Base-by-base conservation (phyloP, 163 green algal genomes). In the Chlamydomonas reinhardtii region DNA sequence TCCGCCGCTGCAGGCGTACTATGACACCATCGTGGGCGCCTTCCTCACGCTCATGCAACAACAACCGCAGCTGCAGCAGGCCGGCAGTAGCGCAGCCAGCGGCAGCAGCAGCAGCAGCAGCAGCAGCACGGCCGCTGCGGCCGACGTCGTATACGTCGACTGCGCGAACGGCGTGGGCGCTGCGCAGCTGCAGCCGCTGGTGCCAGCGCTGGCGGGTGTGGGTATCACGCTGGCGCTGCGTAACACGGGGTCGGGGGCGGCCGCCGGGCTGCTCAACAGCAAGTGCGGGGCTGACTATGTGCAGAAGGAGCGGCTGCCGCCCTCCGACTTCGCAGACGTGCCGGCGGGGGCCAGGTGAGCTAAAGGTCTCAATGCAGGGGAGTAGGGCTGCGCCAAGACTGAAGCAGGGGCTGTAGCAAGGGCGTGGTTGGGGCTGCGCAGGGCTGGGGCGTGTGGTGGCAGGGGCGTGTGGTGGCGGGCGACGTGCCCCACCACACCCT, bases 111-210 rank as follows among this genome's bases (percentile, higher is more conserved):
- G 73, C 20, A 52, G 64, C 31, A n/a, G 34, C 76, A 39, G 61
- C 17, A 78, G 72, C 72, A 48, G 2, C 0, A 37, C 48, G 32
- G 32, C 32, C 32, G 32, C 74, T 15, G 34, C 22, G 2, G 15
- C 54, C 39, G 22, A 31, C 48, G 73, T 52, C 9, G 66, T 98
- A 54, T 69, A 94, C 22, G 93, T 99, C 37, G 98, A 99, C 88
- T 98, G 95, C 65, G 98, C 98, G 34, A 99, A 99, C 85, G 98
- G 98, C 43, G 96, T 99, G 16, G 98, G 97, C 11, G 96, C 92
- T 0, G 39, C 68, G 17, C 96, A 98, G 87, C 83, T 99, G 68
- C 64, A 85, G 59, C 70, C 39, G 14, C 80, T 97, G 68, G 76
- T 74, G 19, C 66, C 80, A 22, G 80, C 66, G 32, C 86, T 94